phyloP scores from a whole-genome alignment of 169 alveolate genomes.

The Cryptosporidium sp. region DNA sequence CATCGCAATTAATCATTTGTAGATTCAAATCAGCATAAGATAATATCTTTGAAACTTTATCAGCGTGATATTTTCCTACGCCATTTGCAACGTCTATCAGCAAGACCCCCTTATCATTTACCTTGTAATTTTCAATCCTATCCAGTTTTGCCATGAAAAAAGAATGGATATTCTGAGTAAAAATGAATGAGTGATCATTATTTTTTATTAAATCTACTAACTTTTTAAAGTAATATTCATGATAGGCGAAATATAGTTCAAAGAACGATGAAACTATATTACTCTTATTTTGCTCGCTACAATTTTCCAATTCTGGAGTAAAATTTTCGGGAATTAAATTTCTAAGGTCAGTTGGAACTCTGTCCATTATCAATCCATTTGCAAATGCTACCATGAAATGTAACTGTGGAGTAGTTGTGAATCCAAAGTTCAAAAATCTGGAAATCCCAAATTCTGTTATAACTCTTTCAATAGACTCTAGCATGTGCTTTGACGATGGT shows the following conservation, averaged over 20 bases:
- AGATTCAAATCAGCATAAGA: constrained; percentile 56
- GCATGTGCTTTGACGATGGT: constrained; percentile 60
- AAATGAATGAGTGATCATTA: neutral
- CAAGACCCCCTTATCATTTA: constrained; percentile 74
- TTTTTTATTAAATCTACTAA: neutral
- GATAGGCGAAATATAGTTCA: constrained; percentile 34
- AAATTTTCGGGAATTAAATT: neutral
- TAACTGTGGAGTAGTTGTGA: constrained; percentile 84
- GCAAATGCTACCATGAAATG: constrained; percentile 80
- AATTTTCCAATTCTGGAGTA: neutral
- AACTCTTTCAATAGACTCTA: constrained; percentile 24
- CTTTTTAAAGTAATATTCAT: constrained; percentile 34
- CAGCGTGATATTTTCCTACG: constrained; percentile 81
- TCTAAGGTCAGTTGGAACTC: constrained; percentile 3
- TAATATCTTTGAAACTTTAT: constrained; percentile 53
- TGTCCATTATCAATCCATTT: constrained; percentile 8
- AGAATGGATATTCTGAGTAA: neutral
- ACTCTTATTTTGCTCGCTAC: neutral
- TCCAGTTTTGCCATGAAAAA: neutral
- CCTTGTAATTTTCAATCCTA: neutral
- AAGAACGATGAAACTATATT: neutral
- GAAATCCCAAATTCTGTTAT: neutral
- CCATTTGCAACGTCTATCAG: constrained; percentile 85
- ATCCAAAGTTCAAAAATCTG: constrained; percentile 61
- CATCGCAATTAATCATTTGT: constrained; percentile 75